Conservation (phyloP, 2,329 filamentous ascomycete species). For the Aspergillus japonicus region DNA sequence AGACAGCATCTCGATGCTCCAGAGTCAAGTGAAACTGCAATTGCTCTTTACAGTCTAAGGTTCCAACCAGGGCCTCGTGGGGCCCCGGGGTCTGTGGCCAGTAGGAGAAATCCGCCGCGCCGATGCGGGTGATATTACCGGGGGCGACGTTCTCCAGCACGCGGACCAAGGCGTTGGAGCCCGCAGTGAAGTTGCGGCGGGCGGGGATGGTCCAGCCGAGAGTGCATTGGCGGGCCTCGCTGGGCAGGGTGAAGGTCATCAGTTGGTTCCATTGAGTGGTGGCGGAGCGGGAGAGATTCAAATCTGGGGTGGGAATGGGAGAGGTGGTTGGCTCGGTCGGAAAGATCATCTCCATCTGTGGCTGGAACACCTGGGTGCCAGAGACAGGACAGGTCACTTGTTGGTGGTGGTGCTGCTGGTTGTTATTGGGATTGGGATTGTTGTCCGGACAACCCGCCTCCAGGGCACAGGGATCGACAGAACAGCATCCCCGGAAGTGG, state of each 20-base stretch:
- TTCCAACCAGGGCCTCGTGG: background rate
- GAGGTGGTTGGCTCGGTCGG: background rate
- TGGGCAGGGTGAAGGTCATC: conserved; percentile 1
- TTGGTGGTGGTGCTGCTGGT: background rate
- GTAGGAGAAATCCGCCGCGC: conserved; percentile 5
- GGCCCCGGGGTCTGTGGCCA: conserved; percentile 1
- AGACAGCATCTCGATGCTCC: conserved; percentile 3
- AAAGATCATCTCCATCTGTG: background rate
- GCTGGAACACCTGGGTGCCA: background rate
- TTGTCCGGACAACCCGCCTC: conserved; percentile 5
- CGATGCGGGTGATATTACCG: background rate
- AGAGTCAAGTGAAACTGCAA: background rate
- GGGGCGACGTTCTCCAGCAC: background rate
- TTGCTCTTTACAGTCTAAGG: background rate
- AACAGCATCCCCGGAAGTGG: conserved; percentile 12
- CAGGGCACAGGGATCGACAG: conserved; percentile 8
- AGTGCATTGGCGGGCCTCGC: conserved; percentile 1
- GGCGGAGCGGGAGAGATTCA: conserved; percentile 5
- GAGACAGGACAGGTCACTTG: background rate
- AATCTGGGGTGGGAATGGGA: background rate
- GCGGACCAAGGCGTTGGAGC: conserved; percentile 3
- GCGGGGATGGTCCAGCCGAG: conserved; percentile 5
- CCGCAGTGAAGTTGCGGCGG: conserved; percentile 6
- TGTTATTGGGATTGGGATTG: background rate
- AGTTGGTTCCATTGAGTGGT: conserved; percentile 3